Evolutionary conservation across 1,139 yeast genomes (phyloP).

Genomic region (Yarrowia galli): DNA sequence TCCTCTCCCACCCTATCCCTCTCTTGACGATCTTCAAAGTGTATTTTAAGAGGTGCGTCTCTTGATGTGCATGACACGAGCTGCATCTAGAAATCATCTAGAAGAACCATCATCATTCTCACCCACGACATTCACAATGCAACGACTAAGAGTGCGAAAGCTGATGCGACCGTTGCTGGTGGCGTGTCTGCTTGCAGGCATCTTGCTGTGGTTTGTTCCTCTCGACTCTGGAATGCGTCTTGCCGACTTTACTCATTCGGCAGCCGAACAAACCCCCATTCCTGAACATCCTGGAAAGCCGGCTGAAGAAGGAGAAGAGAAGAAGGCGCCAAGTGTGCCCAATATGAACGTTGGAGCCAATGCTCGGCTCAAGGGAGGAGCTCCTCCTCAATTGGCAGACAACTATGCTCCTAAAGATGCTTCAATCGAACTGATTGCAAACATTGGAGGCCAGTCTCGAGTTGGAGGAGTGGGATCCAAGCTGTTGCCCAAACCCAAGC

Average conservation of each 20-base stretch:
- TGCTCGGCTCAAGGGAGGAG: conserved; percentile 23
- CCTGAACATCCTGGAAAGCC: conserved; percentile 16
- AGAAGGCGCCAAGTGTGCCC: conserved; percentile 1
- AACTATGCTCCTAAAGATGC: background rate
- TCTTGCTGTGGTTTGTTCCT: conserved; percentile 18
- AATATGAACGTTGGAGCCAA: conserved; percentile 23
- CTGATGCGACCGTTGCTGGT: conserved; percentile 16
- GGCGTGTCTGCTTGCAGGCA: conserved; percentile 8
- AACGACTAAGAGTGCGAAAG: background rate
- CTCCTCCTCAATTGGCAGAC: conserved; percentile 12
- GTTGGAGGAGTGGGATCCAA: background rate
- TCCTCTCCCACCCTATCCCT: too few relatives aligned
- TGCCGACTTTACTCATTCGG: background rate
- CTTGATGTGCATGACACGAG: too few relatives aligned
- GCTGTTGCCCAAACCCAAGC: conserved; percentile 18
- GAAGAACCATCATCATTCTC: background rate
- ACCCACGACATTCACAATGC: background rate
- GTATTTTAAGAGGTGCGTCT: background rate
- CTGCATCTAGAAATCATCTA: background rate
- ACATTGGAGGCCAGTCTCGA: conserved; percentile 18
- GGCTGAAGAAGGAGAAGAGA: background rate
- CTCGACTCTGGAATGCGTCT: background rate
- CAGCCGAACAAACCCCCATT: background rate
- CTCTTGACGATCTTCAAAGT: background rate
- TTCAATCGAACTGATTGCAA: conserved; percentile 4